Base-by-base conservation (phyloP, 768 basidiomycete genomes). In the Pulveroboletus sp. region DNA sequence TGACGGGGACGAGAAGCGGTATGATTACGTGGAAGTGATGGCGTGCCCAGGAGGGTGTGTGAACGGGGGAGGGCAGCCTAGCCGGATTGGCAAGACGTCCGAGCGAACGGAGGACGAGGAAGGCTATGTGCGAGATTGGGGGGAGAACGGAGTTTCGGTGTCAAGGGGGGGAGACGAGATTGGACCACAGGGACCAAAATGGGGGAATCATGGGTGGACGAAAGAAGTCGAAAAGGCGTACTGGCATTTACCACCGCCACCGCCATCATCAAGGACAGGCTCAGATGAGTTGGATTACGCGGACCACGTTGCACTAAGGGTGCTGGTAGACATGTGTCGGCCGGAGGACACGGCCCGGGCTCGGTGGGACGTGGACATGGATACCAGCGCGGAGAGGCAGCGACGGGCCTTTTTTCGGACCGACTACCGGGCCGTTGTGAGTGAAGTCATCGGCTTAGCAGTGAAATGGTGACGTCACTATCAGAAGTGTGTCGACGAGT, bases 11-110 rank as follows among this genome's bases (percentile, higher is more conserved):
- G 75, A 77, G 46, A 70, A 67, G 45, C 72, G 76, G 38, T 91
- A 91, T 65, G 92, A 95, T 71, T 96, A 93, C 67, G 84, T 95
- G 36, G 93, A 96, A 64, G 93, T 99, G 55, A 98, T 99, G 96
- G 96, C 96, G 31, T 99, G 96, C 72, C 96, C 96, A 0, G 84
- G 87, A 0, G 96, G 96, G 15, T 98, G 96, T 67, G 91, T 96
- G 37, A 97, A 97, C 65, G 96, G 96, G 8, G 96, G 95, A 18
- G 96, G 96, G 6, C 96, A 98, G 73, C 67, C 67, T 37, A 54
- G 60, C 31, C 56, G 53, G 21, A 52, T 49, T 39, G 36, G 53
- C 39, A 55, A 55, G 38, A 48, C 46, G 7, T 47, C 58, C 26
- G 65, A 64, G 38, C 62, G 63, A 36, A 47, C 49, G n/a, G 58